Percentiles rank a stretch among this genome's conserved stretches.
Conservation (phyloP, 2,329 filamentous ascomycete genomes). For the Nannizziopsis barbatae region DNA sequence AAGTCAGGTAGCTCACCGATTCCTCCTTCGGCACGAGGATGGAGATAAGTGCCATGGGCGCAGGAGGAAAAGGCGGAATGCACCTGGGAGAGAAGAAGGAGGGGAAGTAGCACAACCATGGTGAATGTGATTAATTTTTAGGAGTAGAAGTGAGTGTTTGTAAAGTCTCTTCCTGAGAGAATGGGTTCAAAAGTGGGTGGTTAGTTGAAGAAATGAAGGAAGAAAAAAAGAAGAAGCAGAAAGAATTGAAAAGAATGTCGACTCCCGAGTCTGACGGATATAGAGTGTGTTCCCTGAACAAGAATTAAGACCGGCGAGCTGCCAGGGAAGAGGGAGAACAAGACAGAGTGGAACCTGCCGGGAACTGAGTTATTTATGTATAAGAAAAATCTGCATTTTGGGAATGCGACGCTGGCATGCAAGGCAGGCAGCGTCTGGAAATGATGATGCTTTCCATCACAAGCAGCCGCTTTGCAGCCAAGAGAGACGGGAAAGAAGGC, state of each 20-base stretch:
- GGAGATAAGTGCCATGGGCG: constrained; percentile 33
- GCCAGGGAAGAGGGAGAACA: background rate
- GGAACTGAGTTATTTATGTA: constrained; percentile 2
- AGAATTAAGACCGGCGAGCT: constrained; percentile 2
- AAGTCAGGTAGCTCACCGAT: constrained; percentile 29
- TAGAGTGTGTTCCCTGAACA: constrained; percentile 9
- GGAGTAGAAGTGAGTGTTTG: background rate
- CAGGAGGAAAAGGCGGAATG: constrained; percentile 27
- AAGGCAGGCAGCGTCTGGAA: background rate
- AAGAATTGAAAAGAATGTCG: constrained; percentile 3
- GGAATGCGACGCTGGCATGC: constrained; percentile 2
- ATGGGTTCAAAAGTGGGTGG: no score
- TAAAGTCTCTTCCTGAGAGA: background rate
- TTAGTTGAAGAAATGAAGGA: background rate
- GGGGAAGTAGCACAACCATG: constrained; percentile 6
- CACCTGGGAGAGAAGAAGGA: constrained; percentile 8
- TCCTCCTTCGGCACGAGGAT: constrained; percentile 23
- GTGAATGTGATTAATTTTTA: background rate
- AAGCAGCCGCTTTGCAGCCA: background rate
- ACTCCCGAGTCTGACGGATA: background rate
- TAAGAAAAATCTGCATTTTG: background rate
- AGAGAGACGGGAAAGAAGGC: background rate
- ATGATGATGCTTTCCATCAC: background rate
- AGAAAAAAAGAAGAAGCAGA: background rate
- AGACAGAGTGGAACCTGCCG: constrained; percentile 1